Evolutionary conservation across 2,329 filamentous ascomycete genomes (phyloP).

Genomic region (Trichoderma citrinoviride): DNA sequence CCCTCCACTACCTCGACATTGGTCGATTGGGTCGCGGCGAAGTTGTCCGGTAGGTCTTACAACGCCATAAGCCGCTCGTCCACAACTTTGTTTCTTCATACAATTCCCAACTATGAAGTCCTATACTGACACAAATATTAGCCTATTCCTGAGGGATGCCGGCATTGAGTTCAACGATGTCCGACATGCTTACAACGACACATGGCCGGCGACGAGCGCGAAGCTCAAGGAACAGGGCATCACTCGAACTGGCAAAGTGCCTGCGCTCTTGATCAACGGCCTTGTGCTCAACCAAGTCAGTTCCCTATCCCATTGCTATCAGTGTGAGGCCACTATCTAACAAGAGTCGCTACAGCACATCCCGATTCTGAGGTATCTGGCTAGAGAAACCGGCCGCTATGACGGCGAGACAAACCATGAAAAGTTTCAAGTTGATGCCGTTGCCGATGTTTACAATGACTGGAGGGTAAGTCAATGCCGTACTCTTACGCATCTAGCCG

Average conservation of each 20-base stretch:
- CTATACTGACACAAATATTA: not conserved
- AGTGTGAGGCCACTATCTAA: conserved; percentile 21
- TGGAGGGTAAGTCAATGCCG: conserved; percentile 36
- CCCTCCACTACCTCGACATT: conserved; percentile 14
- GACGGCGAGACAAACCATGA: conserved; percentile 38
- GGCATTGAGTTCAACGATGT: conserved; percentile 29
- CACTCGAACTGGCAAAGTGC: conserved; percentile 35
- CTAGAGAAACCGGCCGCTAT: conserved; percentile 36
- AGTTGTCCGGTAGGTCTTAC: conserved; percentile 10
- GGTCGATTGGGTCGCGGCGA: conserved; percentile 8
- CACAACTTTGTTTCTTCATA: no score
- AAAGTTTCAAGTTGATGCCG: conserved; percentile 38
- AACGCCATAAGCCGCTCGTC: not conserved
- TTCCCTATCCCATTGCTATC: not conserved
- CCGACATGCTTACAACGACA: conserved; percentile 30
- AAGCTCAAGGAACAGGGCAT: conserved; percentile 30
- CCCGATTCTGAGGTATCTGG: conserved; percentile 37
- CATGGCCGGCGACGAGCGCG: conserved; percentile 26
- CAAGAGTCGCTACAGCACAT: conserved; percentile 1
- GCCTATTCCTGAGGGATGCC: conserved; percentile 18
- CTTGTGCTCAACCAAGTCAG: conserved; percentile 27
- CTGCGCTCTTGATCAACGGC: conserved; percentile 38
- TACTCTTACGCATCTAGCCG: accelerated
- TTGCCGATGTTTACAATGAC: conserved; percentile 40
- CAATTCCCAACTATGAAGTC: no score